These are phyloP conservation scores for Vanrija sp. DNA, from an alignment of 1,284 basidiomycete genomes.

Conservation along the genomic window DNA sequence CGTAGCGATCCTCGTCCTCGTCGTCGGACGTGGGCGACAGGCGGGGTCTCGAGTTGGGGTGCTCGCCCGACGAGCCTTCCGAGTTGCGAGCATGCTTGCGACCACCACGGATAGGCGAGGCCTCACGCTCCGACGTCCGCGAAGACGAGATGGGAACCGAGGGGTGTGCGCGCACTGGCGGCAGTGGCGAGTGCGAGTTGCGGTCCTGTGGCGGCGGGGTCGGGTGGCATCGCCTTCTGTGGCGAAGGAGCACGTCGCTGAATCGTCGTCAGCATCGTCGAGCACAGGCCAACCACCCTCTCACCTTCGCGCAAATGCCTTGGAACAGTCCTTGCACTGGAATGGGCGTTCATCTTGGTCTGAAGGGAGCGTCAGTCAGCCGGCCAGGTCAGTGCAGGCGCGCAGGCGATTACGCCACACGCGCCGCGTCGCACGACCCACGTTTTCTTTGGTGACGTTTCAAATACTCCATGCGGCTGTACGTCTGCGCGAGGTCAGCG, in stretches of 20 bases:
- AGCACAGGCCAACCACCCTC: not conserved
- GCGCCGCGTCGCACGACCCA: constrained; percentile 12
- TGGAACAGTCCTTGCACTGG: constrained; percentile 47
- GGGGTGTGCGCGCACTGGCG: constrained; percentile 32
- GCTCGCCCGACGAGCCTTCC: constrained; percentile 3
- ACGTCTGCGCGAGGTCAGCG: constrained; percentile 23
- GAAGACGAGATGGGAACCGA: constrained; percentile 43
- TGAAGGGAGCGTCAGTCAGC: constrained; percentile 16
- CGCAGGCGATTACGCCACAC: not conserved
- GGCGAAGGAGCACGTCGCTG: constrained; percentile 50
- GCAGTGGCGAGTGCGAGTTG: constrained; percentile 36
- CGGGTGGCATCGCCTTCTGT: constrained; percentile 48
- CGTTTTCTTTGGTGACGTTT: constrained; percentile 50
- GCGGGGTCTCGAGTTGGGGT: constrained; percentile 5
- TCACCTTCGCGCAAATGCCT: constrained; percentile 49
- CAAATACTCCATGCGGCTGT: constrained; percentile 50
- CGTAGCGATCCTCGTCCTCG: constrained; percentile 33
- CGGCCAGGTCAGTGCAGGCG: no score
- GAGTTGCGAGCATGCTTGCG: constrained; percentile 31
- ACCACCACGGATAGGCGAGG: constrained; percentile 24
- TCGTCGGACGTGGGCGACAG: constrained; percentile 23
- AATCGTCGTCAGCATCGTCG: constrained; percentile 1
- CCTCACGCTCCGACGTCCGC: constrained; percentile 36
- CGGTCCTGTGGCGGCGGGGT: constrained; percentile 42
- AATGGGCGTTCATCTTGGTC: constrained; percentile 50